These are phyloP conservation scores for Cladophialophora chaetospira DNA, from an alignment of 2,329 filamentous ascomycete species.

Conservation along the genomic window DNA sequence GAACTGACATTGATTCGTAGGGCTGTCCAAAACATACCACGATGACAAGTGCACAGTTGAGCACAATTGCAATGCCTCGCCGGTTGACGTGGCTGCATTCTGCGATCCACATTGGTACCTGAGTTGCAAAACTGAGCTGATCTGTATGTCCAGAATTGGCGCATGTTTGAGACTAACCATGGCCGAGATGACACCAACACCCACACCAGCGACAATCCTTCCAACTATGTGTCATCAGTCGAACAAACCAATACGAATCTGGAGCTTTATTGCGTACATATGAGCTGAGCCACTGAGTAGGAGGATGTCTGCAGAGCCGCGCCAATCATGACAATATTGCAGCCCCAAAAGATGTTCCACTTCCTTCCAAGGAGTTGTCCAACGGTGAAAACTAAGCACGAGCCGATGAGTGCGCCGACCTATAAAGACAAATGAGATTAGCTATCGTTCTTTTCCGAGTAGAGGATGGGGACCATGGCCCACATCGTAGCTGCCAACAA, in stretches of 20 bases:
- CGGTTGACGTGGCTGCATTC: background rate
- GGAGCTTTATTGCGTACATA: background rate
- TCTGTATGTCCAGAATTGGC: background rate
- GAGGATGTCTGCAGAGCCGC: constrained; percentile 29
- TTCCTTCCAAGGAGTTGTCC: background rate
- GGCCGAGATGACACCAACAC: constrained; percentile 6
- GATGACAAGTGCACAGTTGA: constrained; percentile 1
- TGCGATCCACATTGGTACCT: constrained; percentile 4
- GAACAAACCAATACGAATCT: background rate
- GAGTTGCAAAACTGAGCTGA: background rate
- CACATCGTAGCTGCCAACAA: constrained; percentile 31
- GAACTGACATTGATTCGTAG: background rate
- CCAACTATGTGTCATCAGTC: constrained; percentile 5
- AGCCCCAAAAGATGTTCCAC: constrained; percentile 27
- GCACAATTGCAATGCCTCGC: constrained; percentile 1
- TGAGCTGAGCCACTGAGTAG: constrained; percentile 17
- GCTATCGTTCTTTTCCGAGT: background rate
- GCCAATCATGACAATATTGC: constrained; percentile 27
- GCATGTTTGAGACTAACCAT: background rate
- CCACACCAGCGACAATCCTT: constrained; percentile 5
- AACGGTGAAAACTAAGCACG: background rate
- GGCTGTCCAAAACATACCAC: background rate
- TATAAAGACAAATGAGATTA: background rate
- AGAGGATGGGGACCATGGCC: background rate
- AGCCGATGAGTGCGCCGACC: background rate